Conservation (phyloP, 805 yeast genomes). For the Yarrowia sp. region DNA sequence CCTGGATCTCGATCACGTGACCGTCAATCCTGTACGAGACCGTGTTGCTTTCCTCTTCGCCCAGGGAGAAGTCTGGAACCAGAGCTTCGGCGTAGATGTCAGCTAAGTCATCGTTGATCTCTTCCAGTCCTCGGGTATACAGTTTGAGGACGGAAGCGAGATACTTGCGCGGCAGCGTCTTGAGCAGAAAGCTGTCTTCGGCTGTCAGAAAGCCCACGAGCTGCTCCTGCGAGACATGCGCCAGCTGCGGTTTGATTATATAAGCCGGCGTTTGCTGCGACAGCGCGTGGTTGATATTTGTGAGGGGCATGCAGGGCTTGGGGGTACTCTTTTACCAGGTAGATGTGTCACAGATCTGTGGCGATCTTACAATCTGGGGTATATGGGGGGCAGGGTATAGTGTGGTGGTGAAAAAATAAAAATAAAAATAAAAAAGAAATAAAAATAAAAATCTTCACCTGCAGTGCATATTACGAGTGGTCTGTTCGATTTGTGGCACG, state of each 20-base stretch:
- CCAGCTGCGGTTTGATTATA: constrained; percentile 13
- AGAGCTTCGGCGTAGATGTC: constrained; percentile 20
- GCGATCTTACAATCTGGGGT: not conserved
- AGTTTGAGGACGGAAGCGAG: constrained; percentile 6
- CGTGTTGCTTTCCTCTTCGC: not conserved
- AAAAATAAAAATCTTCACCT: not conserved
- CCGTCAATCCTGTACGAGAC: constrained; percentile 5
- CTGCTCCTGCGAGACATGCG: not conserved
- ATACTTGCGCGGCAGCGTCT: not conserved
- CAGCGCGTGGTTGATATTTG: constrained; percentile 11
- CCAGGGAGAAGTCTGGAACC: not conserved
- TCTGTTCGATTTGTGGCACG: no score
- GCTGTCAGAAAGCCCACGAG: not conserved
- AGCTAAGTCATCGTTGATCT: constrained; percentile 11
- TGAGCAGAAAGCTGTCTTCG: not conserved
- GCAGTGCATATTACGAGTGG: no score
- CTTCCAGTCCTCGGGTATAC: not conserved
- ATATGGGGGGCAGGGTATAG: not conserved
- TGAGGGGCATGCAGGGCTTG: not conserved
- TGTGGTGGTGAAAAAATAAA: no score
- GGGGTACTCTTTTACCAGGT: not conserved
- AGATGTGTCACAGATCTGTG: no score
- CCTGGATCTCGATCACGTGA: constrained; percentile 30
- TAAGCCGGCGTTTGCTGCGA: constrained; percentile 23
- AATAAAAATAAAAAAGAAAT: not conserved